These are phyloP conservation scores for Hypoxylon crocopeplum DNA, from an alignment of 495 filamentous ascomycete genomes.

Conservation along the genomic window DNA sequence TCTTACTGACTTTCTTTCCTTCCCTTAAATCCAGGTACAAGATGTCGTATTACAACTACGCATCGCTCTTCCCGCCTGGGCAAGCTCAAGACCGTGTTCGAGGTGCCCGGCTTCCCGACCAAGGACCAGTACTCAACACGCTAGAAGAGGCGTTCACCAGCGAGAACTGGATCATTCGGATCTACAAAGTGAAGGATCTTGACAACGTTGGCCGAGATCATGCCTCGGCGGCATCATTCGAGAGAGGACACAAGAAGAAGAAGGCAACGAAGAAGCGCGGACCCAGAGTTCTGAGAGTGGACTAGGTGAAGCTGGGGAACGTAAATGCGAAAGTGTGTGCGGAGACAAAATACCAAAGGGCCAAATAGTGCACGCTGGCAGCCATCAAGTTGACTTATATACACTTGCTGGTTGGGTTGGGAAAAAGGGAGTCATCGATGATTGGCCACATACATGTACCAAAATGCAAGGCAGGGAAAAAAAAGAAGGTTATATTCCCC, in stretches of 20 bases:
- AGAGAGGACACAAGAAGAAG: constrained; percentile 94
- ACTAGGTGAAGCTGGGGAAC: constrained; percentile 57
- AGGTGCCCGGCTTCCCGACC: constrained; percentile 76
- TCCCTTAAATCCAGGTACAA: constrained; percentile 77
- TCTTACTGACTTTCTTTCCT: constrained; percentile 4
- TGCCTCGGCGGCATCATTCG: constrained; percentile 81
- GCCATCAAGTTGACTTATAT: not conserved
- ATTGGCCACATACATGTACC: constrained; percentile 26
- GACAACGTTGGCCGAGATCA: constrained; percentile 96
- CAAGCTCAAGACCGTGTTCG: constrained; percentile 94
- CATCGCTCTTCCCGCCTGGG: constrained; percentile 87
- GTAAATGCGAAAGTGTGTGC: not conserved
- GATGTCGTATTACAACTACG: constrained; percentile 99
- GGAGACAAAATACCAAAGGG: no score
- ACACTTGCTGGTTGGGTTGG: constrained; percentile 3
- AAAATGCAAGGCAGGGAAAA: constrained; percentile 16
- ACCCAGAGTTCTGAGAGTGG: constrained; percentile 80
- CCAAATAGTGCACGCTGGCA: not conserved
- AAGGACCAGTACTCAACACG: constrained; percentile 84
- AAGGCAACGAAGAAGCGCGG: constrained; percentile 80
- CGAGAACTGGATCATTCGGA: constrained; percentile 99
- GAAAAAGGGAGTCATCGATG: constrained; percentile 4
- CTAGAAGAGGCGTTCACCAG: constrained; percentile 98
- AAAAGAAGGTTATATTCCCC: constrained; percentile 7
- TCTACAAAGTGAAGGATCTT: constrained; percentile 99